Base-by-base conservation (phyloP, 768 basidiomycete genomes). In the Lyophyllum shimeji region DNA sequence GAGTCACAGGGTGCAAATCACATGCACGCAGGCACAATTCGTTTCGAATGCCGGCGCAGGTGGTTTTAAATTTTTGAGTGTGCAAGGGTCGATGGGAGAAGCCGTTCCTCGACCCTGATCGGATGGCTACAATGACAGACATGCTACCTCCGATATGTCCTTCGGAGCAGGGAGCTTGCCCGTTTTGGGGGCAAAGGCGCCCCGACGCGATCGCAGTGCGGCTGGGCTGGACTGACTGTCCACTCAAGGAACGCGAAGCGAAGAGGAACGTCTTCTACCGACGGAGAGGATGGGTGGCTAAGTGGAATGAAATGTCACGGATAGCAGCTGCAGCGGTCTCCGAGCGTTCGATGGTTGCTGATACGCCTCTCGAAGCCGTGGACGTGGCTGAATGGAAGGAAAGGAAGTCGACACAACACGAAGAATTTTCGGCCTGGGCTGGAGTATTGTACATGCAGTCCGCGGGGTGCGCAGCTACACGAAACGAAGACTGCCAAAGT, bases 381-480 rank as follows among this genome's bases (percentile, higher is more conserved):
- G 18, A 40, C 24, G 24, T 48, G 31, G 27, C 13, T 24, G 25
- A 27, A 45, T 34, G 52, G 18, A 53, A 45, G 52, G 17, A 21
- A 29, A 25, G 17, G 27, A 42, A 53, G 27, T n/a, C 17, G 24
- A 18, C 0, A 4, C 44, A 25, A 11, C 15, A 5, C 3, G 23
- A 46, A 15, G 29, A 23, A 21, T 46, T 46, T n/a, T n/a, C n/a
- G n/a, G n/a, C n/a, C n/a, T 18, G 46, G n/a, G 25, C 43, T 53
- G 20, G 44, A 42, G 21, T 34, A 53, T 23, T 21, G 31, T 33
- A 12, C n/a, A n/a, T 29, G 29, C 44, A 37, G 27, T 45, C 52
- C 52, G 52, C 52, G 52, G 52, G 52, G 21, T 44, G 39, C 45
- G 52, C 43, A 29, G n/a, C 29, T 29, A 29, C 29, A 9, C 29